Percentiles rank a stretch among this genome's conserved stretches.
Conservation (phyloP, 75 land plant genomes). For the Picea sitchensis region DNA sequence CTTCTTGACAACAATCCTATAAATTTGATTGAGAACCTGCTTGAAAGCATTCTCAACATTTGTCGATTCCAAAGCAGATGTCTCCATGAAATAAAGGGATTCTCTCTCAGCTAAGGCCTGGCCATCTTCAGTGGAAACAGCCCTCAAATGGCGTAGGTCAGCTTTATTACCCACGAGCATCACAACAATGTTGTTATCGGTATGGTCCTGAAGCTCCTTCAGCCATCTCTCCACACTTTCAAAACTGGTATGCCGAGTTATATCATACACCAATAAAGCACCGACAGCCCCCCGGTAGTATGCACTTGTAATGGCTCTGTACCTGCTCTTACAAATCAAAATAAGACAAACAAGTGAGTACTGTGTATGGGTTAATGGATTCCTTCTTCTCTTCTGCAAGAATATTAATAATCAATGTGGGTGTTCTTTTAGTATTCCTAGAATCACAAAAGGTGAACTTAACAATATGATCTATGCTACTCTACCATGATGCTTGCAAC, state of each 20-base stretch:
- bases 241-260: constrained; percentile 51
- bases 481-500: too few species aligned
- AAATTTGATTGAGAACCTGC: constrained; percentile 61
- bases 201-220: constrained; percentile 61
- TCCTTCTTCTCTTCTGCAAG: too few species aligned
- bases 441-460: too few species aligned
- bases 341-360: too few species aligned
- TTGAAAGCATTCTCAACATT: constrained; percentile 72
- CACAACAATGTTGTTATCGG: constrained; percentile 66
- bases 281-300: constrained; percentile 73
- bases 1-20: constrained; percentile 61
- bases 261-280: constrained; percentile 65
- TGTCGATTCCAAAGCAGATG: constrained; percentile 70
- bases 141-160: constrained; percentile 67
- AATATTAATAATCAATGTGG: too few species aligned
- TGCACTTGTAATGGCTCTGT: constrained; percentile 71
- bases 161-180: constrained; percentile 79
- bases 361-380: too few species aligned
- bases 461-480: too few species aligned
- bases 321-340: constrained; percentile 23
- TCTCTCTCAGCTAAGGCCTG: constrained; percentile 58
- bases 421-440: too few species aligned
- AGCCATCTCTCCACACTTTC: constrained; percentile 58
- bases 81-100: constrained; percentile 70
- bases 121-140: constrained; percentile 66